These are phyloP conservation scores for Cydonia oblonga DNA, from an alignment of 331 rosid species.

Conservation along the genomic window DNA sequence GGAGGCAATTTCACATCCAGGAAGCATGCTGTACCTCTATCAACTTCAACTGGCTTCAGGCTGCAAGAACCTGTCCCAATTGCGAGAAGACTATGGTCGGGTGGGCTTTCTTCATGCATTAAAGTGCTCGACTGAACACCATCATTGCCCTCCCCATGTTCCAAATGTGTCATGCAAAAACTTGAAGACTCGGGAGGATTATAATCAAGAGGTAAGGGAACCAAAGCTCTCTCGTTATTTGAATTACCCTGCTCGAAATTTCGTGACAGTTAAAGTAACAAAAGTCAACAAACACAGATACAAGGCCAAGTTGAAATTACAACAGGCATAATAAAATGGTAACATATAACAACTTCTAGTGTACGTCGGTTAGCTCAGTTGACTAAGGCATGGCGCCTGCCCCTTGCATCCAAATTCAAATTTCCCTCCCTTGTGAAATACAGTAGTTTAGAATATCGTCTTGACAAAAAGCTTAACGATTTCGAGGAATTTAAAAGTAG, in stretches of 20 bases:
- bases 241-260: constrained; percentile 9
- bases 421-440: no score
- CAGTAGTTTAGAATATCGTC: no score
- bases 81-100: background rate
- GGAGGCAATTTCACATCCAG: constrained; percentile 11
- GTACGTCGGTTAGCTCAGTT: no score
- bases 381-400: no score
- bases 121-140: constrained; percentile 11
- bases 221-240: constrained; percentile 7
- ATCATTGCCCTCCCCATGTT: constrained; percentile 16
- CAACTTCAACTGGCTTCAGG: constrained; percentile 3
- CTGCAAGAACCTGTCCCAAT: constrained; percentile 5
- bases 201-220: constrained; percentile 19
- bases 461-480: no score
- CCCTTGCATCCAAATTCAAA: no score
- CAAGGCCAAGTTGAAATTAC: background rate
- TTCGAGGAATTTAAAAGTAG: background rate
- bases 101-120: constrained; percentile 8
- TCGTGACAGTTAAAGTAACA: constrained; percentile 6
- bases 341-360: background rate
- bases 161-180: constrained; percentile 6
- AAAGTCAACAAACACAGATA: constrained; percentile 8
- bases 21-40: constrained; percentile 6
- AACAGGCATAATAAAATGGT: background rate
- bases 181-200: constrained; percentile 16